These are phyloP conservation scores for Mortierella sp. DNA, from an alignment of 371 early-diverging fungal genomes.

Conservation along the genomic window DNA sequence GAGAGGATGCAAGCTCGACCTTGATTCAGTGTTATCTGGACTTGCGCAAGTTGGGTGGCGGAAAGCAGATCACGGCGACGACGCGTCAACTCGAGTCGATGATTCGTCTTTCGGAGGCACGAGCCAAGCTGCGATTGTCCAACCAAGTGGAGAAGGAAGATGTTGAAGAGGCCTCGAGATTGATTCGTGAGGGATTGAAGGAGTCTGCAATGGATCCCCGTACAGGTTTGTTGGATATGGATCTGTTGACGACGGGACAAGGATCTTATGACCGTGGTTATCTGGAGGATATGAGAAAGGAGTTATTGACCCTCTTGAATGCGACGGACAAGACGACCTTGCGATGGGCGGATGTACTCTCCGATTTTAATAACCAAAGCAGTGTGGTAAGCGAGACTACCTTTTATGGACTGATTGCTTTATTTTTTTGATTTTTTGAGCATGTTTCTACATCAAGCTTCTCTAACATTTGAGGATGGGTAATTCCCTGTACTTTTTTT, in stretches of 20 bases:
- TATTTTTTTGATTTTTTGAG: background rate
- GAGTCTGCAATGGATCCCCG: slow-evolving; percentile 97
- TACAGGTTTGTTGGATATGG: slow-evolving; percentile 98
- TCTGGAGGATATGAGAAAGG: slow-evolving; percentile 60
- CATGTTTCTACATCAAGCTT: background rate
- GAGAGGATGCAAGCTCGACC: slow-evolving; percentile 81
- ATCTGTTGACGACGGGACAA: slow-evolving; percentile 93
- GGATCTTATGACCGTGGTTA: slow-evolving; percentile 65
- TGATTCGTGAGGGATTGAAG: slow-evolving; percentile 95
- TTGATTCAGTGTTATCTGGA: slow-evolving; percentile 90
- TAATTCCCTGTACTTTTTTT: background rate
- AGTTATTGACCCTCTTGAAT: slow-evolving; percentile 55
- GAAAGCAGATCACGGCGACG: slow-evolving; percentile 94
- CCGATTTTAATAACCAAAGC: slow-evolving; percentile 63
- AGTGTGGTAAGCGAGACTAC: slow-evolving; percentile 56
- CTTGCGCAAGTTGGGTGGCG: slow-evolving; percentile 85
- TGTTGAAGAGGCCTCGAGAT: slow-evolving; percentile 85
- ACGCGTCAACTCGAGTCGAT: slow-evolving; percentile 99
- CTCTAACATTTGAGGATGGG: background rate
- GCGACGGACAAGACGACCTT: slow-evolving; percentile 53
- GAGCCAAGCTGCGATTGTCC: slow-evolving; percentile 94
- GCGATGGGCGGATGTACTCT: slow-evolving; percentile 55
- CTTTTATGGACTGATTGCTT: background rate
- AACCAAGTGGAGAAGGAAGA: slow-evolving; percentile 77
- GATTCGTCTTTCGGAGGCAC: slow-evolving; percentile 99